Base-by-base conservation (phyloP, 768 basidiomycete species). In the Pleurotus citrinopileatus region DNA sequence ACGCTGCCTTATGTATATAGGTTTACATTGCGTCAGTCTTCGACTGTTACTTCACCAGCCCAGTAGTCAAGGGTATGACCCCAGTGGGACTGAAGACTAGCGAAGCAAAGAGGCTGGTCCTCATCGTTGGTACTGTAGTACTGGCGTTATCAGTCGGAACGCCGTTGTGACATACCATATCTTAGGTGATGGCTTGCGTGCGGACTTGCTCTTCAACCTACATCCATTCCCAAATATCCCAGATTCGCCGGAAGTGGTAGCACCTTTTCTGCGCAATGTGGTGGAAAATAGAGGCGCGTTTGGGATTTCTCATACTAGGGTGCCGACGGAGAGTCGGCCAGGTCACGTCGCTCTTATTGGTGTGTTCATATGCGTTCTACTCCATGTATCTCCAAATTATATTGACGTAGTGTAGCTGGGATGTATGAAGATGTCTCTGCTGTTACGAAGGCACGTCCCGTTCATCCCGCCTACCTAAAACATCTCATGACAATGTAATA, bases 381-480 rank as follows among this genome's bases (percentile, higher is more conserved):
- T 19, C 28, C 7, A 20, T 15, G 19, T 3, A 47, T 40, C 5
- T 34, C 28, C 12, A 46, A 42, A 25, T 26, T 23, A 12, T 23
- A 4, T 23, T 25, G 2, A 29, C 23, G 10, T 42, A 23, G 25
- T 55, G 3, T 51, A 86, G 83, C 83, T 27, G 91, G 91, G 2
- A 93, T 94, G 90, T 92, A 93, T 63, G 91, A 94, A 67, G 90
- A 94, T 59, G 91, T 91, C 3, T 89, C 87, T 0, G 91, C 91
- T 13, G 91, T 92, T 26, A 91, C 88, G 19, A 90, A 91, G 77
- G 91, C 80, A 71, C 60, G 73, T 57, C 43, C 22, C 17, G 25
- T 58, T 12, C 42, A 25, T 43, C 23, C 42, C 44, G 13, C 42
- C 20, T 19, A 10, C 23, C 19, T 28, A 38, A 40, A 52, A 52